A percentile compares a stretch with the other conserved stretches of the same genome.
Conservation (phyloP, 345 rosid species). For the Murraya koenigii region DNA sequence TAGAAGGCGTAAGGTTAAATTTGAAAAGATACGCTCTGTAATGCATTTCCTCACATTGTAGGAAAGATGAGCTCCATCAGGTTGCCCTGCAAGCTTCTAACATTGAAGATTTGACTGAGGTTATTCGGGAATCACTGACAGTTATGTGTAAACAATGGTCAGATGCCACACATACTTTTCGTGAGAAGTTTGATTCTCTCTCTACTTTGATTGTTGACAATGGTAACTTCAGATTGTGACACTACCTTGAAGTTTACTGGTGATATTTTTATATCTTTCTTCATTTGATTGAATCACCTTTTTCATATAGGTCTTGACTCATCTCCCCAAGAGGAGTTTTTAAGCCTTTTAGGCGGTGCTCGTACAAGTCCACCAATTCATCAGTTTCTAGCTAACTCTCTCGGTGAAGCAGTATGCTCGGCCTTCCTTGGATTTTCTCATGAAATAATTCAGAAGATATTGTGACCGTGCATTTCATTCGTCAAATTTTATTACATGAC, state of each 20-base stretch:
- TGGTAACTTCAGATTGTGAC: conserved; percentile 47
- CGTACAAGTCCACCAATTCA: conserved; percentile 87
- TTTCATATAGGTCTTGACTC: conserved; percentile 70
- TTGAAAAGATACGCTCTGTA: not conserved
- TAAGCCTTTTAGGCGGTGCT: conserved; percentile 87
- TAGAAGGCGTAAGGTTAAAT: not conserved
- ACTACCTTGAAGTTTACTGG: conserved; percentile 5
- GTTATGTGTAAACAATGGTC: conserved; percentile 87
- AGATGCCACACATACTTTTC: conserved; percentile 77
- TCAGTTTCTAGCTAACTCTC: conserved; percentile 84
- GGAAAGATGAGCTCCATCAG: conserved; percentile 94
- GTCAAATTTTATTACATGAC: conserved; percentile 22
- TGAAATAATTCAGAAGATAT: conserved; percentile 4
- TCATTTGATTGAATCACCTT: conserved; percentile 16
- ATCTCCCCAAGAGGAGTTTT: conserved; percentile 89
- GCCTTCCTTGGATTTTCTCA: conserved; percentile 17
- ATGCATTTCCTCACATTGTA: conserved; percentile 21
- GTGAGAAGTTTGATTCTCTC: conserved; percentile 74
- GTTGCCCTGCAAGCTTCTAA: conserved; percentile 90
- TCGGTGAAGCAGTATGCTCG: conserved; percentile 74
- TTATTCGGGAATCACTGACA: conserved; percentile 64
- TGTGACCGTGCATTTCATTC: conserved; percentile 11
- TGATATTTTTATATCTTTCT: conserved; percentile 7
- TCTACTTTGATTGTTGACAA: conserved; percentile 62
- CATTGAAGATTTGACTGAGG: conserved; percentile 82